phyloP scores from a whole-genome alignment of 257 asterid genomes.

The Jacaranda mimosifolia region DNA sequence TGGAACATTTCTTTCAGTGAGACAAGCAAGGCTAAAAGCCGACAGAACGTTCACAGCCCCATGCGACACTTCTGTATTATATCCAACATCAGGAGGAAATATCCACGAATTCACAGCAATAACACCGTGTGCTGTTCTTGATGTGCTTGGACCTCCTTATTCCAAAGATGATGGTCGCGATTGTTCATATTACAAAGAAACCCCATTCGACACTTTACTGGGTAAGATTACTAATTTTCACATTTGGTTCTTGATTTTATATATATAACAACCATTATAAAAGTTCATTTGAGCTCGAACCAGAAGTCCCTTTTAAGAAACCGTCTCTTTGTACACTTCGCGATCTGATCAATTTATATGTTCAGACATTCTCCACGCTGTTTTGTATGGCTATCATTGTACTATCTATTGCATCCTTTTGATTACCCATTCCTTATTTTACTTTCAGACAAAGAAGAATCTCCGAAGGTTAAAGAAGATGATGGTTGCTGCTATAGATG shows the following conservation, averaged over 20 bases:
- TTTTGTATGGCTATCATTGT: too few relatives aligned
- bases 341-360: too few relatives aligned
- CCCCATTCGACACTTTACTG: slow-evolving; percentile 31
- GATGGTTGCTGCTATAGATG: slow-evolving; percentile 47
- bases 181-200: slow-evolving; percentile 69
- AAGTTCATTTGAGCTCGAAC: too few relatives aligned
- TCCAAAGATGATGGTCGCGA: slow-evolving; percentile 75
- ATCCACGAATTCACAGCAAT: slow-evolving; percentile 81
- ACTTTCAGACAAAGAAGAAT: slow-evolving; percentile 47
- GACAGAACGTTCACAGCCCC: slow-evolving; percentile 64
- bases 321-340: too few relatives aligned
- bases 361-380: not conserved
- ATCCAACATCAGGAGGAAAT: slow-evolving; percentile 94
- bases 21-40: slow-evolving; percentile 69
- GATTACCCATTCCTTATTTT: slow-evolving; percentile 14
- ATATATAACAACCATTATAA: too few relatives aligned
- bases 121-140: slow-evolving; percentile 86
- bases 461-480: slow-evolving; percentile 36
- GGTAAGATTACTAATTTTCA: slow-evolving; percentile 37
- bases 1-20: slow-evolving; percentile 40
- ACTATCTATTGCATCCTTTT: too few relatives aligned
- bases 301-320: too few relatives aligned
- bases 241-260: not conserved
- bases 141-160: slow-evolving; percentile 88
- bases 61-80: slow-evolving; percentile 68